Evolutionary conservation across 352 stramenopile genomes (phyloP).

Genomic region (Aphanomyces astaci): DNA sequence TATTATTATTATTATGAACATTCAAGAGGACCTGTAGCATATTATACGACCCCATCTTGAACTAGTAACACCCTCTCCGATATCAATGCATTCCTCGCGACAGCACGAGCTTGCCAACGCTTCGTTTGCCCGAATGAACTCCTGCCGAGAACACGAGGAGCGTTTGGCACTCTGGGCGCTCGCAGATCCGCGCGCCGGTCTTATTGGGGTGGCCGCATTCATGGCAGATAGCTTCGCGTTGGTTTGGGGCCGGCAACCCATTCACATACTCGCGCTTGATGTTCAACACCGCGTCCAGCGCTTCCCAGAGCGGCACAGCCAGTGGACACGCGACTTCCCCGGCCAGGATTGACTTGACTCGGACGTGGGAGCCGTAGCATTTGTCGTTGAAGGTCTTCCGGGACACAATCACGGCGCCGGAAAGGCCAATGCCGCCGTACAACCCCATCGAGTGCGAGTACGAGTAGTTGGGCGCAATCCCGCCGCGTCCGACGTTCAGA

Average conservation of each 20-base stretch:
- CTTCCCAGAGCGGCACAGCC: slow-evolving; percentile 53
- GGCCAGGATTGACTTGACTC: slow-evolving; percentile 52
- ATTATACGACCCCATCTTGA: background rate
- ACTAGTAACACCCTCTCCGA: background rate
- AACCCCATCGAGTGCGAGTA: slow-evolving; percentile 71
- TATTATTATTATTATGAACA: background rate
- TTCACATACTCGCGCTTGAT: slow-evolving; percentile 57
- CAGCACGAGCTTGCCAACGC: slow-evolving; percentile 16
- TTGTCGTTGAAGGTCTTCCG: slow-evolving; percentile 67
- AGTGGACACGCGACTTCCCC: slow-evolving; percentile 56
- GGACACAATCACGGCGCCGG: slow-evolving; percentile 60
- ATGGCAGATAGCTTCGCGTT: slow-evolving; percentile 43
- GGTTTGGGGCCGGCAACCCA: slow-evolving; percentile 46
- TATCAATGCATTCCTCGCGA: slow-evolving; percentile 8
- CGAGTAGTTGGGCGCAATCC: slow-evolving; percentile 68
- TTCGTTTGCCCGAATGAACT: slow-evolving; percentile 21
- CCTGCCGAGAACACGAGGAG: slow-evolving; percentile 48
- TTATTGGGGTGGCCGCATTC: slow-evolving; percentile 46
- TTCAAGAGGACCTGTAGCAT: background rate
- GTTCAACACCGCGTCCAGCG: slow-evolving; percentile 50
- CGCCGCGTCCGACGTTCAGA: slow-evolving; percentile 49
- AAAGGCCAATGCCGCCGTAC: slow-evolving; percentile 63
- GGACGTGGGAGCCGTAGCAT: slow-evolving; percentile 55
- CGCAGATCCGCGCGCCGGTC: slow-evolving; percentile 36
- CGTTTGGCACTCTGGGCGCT: slow-evolving; percentile 36